Conservation (phyloP, 768 basidiomycete species). For the Lactarius indigo region DNA sequence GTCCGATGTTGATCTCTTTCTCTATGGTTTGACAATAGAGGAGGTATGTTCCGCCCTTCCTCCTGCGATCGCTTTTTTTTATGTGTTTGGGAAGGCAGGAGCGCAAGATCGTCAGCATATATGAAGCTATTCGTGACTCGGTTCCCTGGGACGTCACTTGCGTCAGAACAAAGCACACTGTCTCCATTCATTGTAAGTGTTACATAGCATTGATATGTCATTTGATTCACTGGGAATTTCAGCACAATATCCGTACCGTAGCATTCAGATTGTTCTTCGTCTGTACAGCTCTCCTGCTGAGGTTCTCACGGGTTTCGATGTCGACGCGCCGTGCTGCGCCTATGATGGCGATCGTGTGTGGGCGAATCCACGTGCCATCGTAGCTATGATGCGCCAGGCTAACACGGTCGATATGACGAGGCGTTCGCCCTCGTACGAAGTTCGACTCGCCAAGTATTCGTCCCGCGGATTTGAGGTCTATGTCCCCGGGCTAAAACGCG, state of each 20-base stretch:
- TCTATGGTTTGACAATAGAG: slow-evolving; percentile 55
- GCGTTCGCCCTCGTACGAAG: slow-evolving; percentile 62
- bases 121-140: slow-evolving; percentile 60
- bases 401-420: slow-evolving; percentile 60
- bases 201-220: not conserved
- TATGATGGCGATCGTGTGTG: slow-evolving; percentile 53
- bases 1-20: slow-evolving; percentile 61
- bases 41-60: slow-evolving; percentile 35
- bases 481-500: slow-evolving; percentile 48
- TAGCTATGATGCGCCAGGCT: slow-evolving; percentile 62
- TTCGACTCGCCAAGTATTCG: slow-evolving; percentile 57
- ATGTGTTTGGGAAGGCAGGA: slow-evolving; percentile 43
- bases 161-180: slow-evolving; percentile 60
- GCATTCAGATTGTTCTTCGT: slow-evolving; percentile 66
- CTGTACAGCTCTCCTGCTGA: slow-evolving; percentile 62
- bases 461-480: slow-evolving; percentile 53
- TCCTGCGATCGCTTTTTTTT: not conserved
- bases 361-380: slow-evolving; percentile 56
- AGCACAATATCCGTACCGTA: slow-evolving; percentile 66
- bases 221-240: not conserved
- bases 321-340: slow-evolving; percentile 60
- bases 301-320: slow-evolving; percentile 63
- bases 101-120: slow-evolving; percentile 54
- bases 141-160: slow-evolving; percentile 69
- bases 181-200: slow-evolving; percentile 56